Evolutionary conservation across 768 basidiomycete species (phyloP).

Genomic region (Kondoa malvinella): DNA sequence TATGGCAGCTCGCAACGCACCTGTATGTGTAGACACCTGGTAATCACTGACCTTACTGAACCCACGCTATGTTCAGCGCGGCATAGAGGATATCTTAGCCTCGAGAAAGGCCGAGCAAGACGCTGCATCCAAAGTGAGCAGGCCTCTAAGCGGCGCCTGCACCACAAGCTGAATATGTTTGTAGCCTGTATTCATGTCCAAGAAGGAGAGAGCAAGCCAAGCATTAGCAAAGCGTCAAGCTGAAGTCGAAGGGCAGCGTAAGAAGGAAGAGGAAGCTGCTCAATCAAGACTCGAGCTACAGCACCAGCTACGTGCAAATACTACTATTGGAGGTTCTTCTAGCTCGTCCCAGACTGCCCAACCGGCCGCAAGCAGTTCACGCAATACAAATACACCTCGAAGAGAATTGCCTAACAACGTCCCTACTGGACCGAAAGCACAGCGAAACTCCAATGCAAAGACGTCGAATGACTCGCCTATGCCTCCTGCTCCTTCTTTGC

Average conservation of each 20-base stretch:
- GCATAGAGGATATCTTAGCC: not conserved
- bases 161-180: no score
- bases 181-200: conserved; percentile 1
- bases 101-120: not conserved
- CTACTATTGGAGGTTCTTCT: not conserved
- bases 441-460: not conserved
- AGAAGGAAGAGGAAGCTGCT: not conserved
- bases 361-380: not conserved
- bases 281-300: not conserved
- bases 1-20: not conserved
- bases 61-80: not conserved
- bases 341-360: not conserved
- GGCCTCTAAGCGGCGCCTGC: no score
- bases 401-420: not conserved
- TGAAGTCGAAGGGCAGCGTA: not conserved
- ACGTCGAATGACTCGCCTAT: not conserved
- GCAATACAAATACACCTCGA: not conserved
- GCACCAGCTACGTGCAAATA: not conserved
- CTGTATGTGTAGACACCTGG: not conserved
- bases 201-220: conserved; percentile 1
- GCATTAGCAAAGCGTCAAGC: not conserved
- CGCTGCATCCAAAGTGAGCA: not conserved
- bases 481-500: not conserved
- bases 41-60: not conserved
- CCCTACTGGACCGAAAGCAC: not conserved